Percentiles rank a stretch among this genome's conserved stretches.
Evolutionary conservation across 2,329 filamentous ascomycete genomes (phyloP).

Genomic region (Alternaria tenuissima): DNA sequence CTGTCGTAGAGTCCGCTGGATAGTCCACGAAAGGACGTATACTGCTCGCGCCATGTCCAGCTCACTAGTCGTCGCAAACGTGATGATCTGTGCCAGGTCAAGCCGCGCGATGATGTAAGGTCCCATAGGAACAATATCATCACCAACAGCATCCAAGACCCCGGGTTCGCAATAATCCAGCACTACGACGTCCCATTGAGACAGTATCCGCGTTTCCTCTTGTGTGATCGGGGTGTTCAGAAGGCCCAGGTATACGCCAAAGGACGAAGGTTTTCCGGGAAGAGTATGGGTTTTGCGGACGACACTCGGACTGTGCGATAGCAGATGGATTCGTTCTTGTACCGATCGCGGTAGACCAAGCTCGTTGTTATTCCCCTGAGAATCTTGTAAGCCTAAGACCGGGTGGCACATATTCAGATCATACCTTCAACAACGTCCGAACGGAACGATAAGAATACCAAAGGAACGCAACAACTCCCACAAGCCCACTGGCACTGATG

Average conservation of each 20-base stretch:
- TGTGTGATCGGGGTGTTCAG: conserved; percentile 36
- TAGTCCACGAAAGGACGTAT: conserved; percentile 35
- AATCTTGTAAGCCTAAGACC: conserved; percentile 16
- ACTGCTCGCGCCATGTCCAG: conserved; percentile 37
- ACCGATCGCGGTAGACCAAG: conserved; percentile 36
- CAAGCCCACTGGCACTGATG: conserved; percentile 38
- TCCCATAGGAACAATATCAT: conserved; percentile 34
- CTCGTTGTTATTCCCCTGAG: conserved; percentile 26
- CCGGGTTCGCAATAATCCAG: conserved; percentile 43
- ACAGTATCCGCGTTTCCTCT: conserved; percentile 37
- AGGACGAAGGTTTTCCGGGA: conserved; percentile 42
- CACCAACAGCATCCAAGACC: conserved; percentile 40
- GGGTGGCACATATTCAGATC: conserved; percentile 19
- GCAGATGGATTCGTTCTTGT: conserved; percentile 41
- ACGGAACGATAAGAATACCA: conserved; percentile 37
- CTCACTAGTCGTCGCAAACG: conserved; percentile 31
- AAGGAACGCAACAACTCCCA: conserved; percentile 38
- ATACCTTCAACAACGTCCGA: conserved; percentile 28
- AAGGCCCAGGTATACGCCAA: conserved; percentile 47
- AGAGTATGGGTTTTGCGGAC: conserved; percentile 29
- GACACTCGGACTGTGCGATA: conserved; percentile 31
- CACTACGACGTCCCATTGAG: conserved; percentile 46
- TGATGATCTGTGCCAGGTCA: conserved; percentile 38
- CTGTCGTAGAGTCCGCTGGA: conserved; percentile 35
- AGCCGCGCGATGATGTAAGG: conserved; percentile 45